phyloP scores from a whole-genome alignment of 768 basidiomycete species.

The Boletales sp. region DNA sequence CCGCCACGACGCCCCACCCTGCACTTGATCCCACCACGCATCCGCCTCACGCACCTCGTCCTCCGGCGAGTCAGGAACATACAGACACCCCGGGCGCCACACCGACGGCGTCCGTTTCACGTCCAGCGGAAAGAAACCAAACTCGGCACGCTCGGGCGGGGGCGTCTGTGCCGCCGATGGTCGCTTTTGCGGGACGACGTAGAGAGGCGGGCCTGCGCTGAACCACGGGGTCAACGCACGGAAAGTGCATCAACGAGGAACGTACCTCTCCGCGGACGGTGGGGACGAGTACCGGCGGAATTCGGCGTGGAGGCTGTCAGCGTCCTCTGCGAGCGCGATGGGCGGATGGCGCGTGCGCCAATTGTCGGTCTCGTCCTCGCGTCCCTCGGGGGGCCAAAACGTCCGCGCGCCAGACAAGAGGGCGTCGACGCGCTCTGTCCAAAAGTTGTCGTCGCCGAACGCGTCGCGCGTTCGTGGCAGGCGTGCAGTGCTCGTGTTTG shows the following conservation, averaged over 20 bases:
- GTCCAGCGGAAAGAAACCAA: slow-evolving; percentile 6
- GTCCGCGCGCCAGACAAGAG: background rate
- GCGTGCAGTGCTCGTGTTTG: background rate
- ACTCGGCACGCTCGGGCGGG: background rate
- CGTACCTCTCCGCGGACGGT: slow-evolving; percentile 1
- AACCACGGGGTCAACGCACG: background rate
- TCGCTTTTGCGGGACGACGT: slow-evolving; percentile 21
- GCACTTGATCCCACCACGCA: slow-evolving; percentile 8
- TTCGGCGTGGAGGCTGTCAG: background rate
- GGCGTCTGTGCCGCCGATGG: background rate
- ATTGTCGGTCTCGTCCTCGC: slow-evolving; percentile 3
- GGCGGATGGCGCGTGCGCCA: slow-evolving; percentile 11
- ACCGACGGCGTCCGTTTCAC: slow-evolving; percentile 2
- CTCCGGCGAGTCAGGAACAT: slow-evolving; percentile 8
- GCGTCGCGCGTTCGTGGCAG: background rate
- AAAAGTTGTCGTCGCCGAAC: slow-evolving; percentile 1
- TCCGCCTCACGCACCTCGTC: slow-evolving; percentile 4
- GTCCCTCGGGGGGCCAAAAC: slow-evolving; percentile 1
- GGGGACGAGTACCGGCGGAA: slow-evolving; percentile 7
- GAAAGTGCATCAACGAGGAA: background rate
- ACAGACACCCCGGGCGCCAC: slow-evolving; percentile 15
- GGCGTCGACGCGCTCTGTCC: slow-evolving; percentile 9
- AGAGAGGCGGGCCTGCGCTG: slow-evolving; percentile 1
- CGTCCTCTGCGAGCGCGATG: background rate
- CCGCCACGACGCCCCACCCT: slow-evolving; percentile 14